A percentile compares a stretch with the other conserved stretches of the same genome.
phyloP scores from a whole-genome alignment of 2,329 filamentous ascomycete species.

The Fusarium albidum region DNA sequence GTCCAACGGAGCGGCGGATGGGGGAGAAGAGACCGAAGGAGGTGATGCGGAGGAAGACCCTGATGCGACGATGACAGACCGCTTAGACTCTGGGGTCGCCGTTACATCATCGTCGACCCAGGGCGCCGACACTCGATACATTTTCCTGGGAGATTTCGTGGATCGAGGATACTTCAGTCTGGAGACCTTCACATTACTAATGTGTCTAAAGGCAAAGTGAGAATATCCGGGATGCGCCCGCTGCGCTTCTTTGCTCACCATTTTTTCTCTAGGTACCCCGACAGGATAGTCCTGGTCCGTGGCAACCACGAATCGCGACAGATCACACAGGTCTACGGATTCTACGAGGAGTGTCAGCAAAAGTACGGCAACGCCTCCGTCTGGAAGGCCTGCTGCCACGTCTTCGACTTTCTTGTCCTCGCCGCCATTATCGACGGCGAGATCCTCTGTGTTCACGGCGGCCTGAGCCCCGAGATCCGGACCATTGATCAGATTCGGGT shows the following conservation, averaged over 20 bases:
- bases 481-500: conserved; percentile 99
- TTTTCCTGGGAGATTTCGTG: conserved; percentile 87
- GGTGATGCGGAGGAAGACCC: conserved; percentile 47
- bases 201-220: conserved; percentile 85
- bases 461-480: conserved; percentile 87
- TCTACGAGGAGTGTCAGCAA: conserved; percentile 97
- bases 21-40: conserved; percentile 58
- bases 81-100: conserved; percentile 47
- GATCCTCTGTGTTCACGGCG: conserved; percentile 97
- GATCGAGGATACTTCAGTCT: conserved; percentile 97
- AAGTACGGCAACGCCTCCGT: conserved; percentile 99
- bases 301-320: conserved; percentile 98
- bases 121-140: conserved; percentile 64
- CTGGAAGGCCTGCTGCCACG: conserved; percentile 99
- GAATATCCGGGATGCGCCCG: conserved; percentile 24
- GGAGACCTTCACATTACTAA: conserved; percentile 95
- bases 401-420: conserved; percentile 97
- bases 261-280: conserved; percentile 74
- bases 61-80: conserved; percentile 41
- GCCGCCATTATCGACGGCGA: conserved; percentile 98
- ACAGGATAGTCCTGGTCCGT: conserved; percentile 93
- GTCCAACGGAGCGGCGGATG: conserved; percentile 62
- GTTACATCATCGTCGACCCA: conserved; percentile 49
- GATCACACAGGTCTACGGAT: conserved; percentile 98
- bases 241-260: conserved; percentile 31